Conservation (phyloP, 2,329 filamentous ascomycete genomes). For the Ophiostoma triangulosporum region DNA sequence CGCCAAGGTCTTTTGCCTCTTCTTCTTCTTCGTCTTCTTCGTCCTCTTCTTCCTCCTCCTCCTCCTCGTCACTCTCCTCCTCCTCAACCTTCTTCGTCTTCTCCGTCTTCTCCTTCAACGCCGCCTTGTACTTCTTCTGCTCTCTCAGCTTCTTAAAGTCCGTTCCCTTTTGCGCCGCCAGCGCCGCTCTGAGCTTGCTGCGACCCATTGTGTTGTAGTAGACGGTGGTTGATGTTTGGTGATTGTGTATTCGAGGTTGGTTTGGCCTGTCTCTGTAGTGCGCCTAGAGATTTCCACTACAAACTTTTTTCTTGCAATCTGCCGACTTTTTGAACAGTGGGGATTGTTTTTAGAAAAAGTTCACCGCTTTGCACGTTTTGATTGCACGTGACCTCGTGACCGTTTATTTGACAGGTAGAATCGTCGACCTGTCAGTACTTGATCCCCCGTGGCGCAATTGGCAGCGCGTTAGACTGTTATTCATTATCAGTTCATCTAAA, state of each 20-base stretch:
- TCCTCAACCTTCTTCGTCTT: slow-evolving; percentile 25
- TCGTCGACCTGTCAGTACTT: too few relatives aligned
- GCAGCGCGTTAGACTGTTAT: too few relatives aligned
- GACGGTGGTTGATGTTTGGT: too few relatives aligned
- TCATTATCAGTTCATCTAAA: too few relatives aligned
- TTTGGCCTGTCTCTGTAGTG: background rate
- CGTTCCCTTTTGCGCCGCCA: slow-evolving; percentile 39
- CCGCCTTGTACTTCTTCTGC: slow-evolving; percentile 33
- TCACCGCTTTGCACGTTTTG: slow-evolving; percentile 11
- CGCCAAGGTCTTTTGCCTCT: slow-evolving; percentile 9
- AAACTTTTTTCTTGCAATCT: slow-evolving; percentile 3
- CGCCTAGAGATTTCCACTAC: background rate
- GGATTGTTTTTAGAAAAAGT: background rate
- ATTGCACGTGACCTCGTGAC: too few relatives aligned
- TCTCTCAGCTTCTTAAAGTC: slow-evolving; percentile 40
- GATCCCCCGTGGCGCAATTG: too few relatives aligned
- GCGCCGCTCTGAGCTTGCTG: slow-evolving; percentile 39
- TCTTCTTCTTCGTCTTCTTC: slow-evolving; percentile 19
- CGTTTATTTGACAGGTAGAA: too few relatives aligned
- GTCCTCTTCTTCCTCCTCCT: slow-evolving; percentile 20
- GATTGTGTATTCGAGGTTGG: too few relatives aligned
- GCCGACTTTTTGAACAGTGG: background rate
- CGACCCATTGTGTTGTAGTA: slow-evolving; percentile 15
- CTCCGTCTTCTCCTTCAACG: slow-evolving; percentile 21
- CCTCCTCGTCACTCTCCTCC: slow-evolving; percentile 23